A percentile compares a stretch with the other conserved stretches of the same genome.
phyloP scores from a whole-genome alignment of 2,329 filamentous ascomycete genomes.

The Cryphonectria radicalis region DNA sequence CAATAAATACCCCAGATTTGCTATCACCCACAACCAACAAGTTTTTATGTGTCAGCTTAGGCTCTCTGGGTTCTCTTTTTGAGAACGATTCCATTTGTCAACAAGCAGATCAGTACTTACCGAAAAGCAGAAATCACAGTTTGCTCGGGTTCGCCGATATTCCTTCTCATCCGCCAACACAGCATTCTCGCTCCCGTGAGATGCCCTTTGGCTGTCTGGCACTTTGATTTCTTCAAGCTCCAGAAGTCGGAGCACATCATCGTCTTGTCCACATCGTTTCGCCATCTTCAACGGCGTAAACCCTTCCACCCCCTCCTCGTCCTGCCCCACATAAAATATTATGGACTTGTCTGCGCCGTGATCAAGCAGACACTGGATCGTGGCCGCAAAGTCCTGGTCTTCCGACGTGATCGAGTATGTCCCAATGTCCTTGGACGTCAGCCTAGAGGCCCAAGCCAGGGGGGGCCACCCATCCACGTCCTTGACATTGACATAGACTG shows the following conservation, averaged over 20 bases:
- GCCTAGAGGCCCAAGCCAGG: constrained; percentile 9
- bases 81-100: no score
- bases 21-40: background rate
- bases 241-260: background rate
- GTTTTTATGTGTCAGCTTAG: background rate
- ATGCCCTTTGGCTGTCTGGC: background rate
- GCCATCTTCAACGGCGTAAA: constrained; percentile 17
- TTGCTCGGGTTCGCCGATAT: background rate
- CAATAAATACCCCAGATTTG: background rate
- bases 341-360: background rate
- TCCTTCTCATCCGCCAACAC: background rate
- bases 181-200: background rate
- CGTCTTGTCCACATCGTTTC: background rate
- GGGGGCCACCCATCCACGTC: constrained; percentile 14
- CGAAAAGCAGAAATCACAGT: constrained; percentile 3
- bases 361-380: background rate
- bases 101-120: background rate
- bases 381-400: constrained; percentile 3
- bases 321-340: background rate
- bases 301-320: background rate
- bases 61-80: no score
- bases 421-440: background rate
- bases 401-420: constrained; percentile 4
- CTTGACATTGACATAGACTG: background rate
- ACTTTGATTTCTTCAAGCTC: no score